phyloP scores from a whole-genome alignment of 1,139 yeast species.

The Pichia sp. region DNA sequence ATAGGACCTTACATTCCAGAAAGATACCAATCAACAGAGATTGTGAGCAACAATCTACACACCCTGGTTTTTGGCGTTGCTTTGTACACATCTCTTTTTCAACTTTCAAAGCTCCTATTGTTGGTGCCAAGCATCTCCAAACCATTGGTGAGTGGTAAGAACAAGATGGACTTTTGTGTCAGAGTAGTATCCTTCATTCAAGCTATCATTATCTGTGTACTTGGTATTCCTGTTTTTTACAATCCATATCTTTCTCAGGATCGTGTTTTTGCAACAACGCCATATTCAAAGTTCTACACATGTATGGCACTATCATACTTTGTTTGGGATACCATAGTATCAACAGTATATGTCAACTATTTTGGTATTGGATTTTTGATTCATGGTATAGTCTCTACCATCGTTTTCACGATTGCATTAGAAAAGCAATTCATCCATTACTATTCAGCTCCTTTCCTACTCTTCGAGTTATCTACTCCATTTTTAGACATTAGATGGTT shows the following conservation, averaged over 20 bases:
- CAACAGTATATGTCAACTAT: slow-evolving; percentile 48
- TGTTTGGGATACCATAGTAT: slow-evolving; percentile 79
- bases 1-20: slow-evolving; percentile 34
- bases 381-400: slow-evolving; percentile 79
- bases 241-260: slow-evolving; percentile 44
- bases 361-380: slow-evolving; percentile 81
- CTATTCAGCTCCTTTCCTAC: slow-evolving; percentile 75
- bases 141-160: slow-evolving; percentile 40
- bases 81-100: slow-evolving; percentile 36
- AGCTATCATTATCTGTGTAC: slow-evolving; percentile 48
- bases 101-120: slow-evolving; percentile 39
- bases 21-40: slow-evolving; percentile 5
- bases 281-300: slow-evolving; percentile 65
- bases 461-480: slow-evolving; percentile 90
- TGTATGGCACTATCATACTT: slow-evolving; percentile 80
- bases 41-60: slow-evolving; percentile 28
- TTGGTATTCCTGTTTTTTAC: slow-evolving; percentile 54
- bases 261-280: slow-evolving; percentile 60
- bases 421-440: slow-evolving; percentile 67
- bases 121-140: slow-evolving; percentile 24
- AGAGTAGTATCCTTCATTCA: slow-evolving; percentile 88
- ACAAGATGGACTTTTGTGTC: slow-evolving; percentile 69
- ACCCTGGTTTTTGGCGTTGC: slow-evolving; percentile 31
- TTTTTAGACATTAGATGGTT: slow-evolving; percentile 91
- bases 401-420: slow-evolving; percentile 58